Base-by-base conservation (phyloP, 2,329 filamentous ascomycete species). In the Diaporthe australafricana region DNA sequence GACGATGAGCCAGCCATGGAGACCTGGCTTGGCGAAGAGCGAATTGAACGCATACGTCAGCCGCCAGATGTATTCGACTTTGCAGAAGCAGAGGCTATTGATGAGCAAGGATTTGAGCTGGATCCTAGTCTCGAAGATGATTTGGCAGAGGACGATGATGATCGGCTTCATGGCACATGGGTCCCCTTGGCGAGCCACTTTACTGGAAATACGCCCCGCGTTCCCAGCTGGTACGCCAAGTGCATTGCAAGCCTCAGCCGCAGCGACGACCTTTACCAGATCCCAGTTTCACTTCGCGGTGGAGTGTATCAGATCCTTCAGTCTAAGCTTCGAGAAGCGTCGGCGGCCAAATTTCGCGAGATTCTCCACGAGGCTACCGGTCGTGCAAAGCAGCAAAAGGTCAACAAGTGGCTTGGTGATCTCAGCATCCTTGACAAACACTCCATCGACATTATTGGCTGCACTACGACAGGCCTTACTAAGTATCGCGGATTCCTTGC, bases 381-480 rank as follows among this genome's bases (percentile, higher is more conserved):
- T 1, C 81, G 84, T 5, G 87, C 88, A 38, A 82, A 83, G 14
- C 83, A 89, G 17, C 80, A 90, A 9, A 90, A 88, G 65, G 85
- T 88, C 25, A 87, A 87, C 20, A 87, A 84, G 32, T 92, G 88
- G 85, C 87, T 91, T 71, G 84, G 85, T 45, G 89, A 94, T 72
- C 81, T 87, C 11, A 76, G 77, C 6, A 77, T 84, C 7, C 78
- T 88, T n/a, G 76, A 76, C 3, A 70, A 74, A 1, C 77, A 81
- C 20, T 60, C 76, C 0, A 80, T 87, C 20, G 81, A 87, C 27
- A 85, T 94, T 30, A 82, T 96, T 4, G 87, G 88, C 42, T 88
- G 88, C 65, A 97, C 94, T 0, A 95, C 93, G 0, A 97, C 94
- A 0, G 94, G 94, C 1, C 79, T 97, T 11, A 92, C 91, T 80